phyloP scores from a whole-genome alignment of 2,329 filamentous ascomycete species.

The Thermoascus crustaceus region DNA sequence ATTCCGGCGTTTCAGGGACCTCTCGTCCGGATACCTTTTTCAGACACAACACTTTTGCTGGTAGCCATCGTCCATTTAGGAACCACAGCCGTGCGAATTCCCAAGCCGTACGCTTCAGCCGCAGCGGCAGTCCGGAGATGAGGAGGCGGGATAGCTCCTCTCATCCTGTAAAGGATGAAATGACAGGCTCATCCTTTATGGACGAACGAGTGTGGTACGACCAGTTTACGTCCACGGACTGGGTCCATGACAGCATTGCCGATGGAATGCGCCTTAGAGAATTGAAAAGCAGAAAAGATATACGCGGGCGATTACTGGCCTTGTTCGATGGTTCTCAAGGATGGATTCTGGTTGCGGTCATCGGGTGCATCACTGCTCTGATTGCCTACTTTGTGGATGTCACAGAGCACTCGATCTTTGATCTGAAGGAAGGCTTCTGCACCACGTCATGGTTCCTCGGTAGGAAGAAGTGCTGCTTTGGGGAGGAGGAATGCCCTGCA shows the following conservation, averaged over 20 bases:
- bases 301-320: constrained; percentile 68
- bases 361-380: constrained; percentile 74
- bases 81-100: constrained; percentile 45
- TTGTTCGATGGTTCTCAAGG: constrained; percentile 83
- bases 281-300: constrained; percentile 70
- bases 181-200: constrained; percentile 56
- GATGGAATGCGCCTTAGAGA: constrained; percentile 85
- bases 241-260: constrained; percentile 95
- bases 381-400: constrained; percentile 86
- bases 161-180: constrained; percentile 40
- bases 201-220: constrained; percentile 97
- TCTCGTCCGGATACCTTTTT: constrained; percentile 25
- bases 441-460: constrained; percentile 61
- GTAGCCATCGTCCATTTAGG: constrained; percentile 31
- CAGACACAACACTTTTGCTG: constrained; percentile 25
- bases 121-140: constrained; percentile 51
- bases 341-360: constrained; percentile 86
- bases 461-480: constrained; percentile 58
- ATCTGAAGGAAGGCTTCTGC: constrained; percentile 88
- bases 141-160: constrained; percentile 21
- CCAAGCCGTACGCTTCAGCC: constrained; percentile 40
- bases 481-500: constrained; percentile 46
- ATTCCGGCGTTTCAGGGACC: constrained; percentile 27
- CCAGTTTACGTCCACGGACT: constrained; percentile 94
- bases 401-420: constrained; percentile 75